Evolutionary conservation across 352 stramenopile genomes (phyloP), one percentile per base, ranked within the genome.

Genomic region (Globisporangium takayamanum): DNA sequence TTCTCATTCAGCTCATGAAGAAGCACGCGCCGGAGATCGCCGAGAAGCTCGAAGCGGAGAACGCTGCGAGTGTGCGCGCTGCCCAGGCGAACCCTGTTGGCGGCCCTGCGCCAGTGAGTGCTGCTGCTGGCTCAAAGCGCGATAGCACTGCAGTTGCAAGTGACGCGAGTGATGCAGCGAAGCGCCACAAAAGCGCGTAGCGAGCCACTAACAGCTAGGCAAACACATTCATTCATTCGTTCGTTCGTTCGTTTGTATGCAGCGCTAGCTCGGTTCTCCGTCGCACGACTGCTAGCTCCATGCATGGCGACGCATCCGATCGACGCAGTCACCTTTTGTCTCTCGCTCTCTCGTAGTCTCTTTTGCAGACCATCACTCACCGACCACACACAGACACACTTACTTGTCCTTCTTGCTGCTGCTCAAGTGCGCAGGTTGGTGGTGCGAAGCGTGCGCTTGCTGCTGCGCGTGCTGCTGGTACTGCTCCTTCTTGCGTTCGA

Each of bases 1-100:
- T 94, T 53, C 61, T 94, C 53, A 84, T 94, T 50, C 80, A 88
- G 36, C 68, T 94, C 26, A 89, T 92, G 76, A 92, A 92, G 57
- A 90, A 89, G 64, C 79, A 94, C 55, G 81, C 81, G n/a, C 84
- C 84, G 0, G 84, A 94, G 56, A 90, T 93, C 55, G 77, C 81
- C 10, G 78, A 89, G 59, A 92, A 89, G 63, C 57, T 89, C 46
- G 80, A 88, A 47, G 71, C 57, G 45, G 78, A 76, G 25, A 72
- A 85, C 30, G 22, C 42, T 22, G 44, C 48, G n/a, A 57, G 54
- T 50, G n/a, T 44, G n/a, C 26, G 55, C 55, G 28, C 57, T 52
- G 57, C 57, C 18, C 55, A 61, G 47, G 55, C 33, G 46, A 61
- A 49, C 39, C 46, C 55, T 0, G 55, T 28, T 25, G 55, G 55